Base-by-base conservation (phyloP, 306 rosid genomes). In the Senna tora region DNA sequence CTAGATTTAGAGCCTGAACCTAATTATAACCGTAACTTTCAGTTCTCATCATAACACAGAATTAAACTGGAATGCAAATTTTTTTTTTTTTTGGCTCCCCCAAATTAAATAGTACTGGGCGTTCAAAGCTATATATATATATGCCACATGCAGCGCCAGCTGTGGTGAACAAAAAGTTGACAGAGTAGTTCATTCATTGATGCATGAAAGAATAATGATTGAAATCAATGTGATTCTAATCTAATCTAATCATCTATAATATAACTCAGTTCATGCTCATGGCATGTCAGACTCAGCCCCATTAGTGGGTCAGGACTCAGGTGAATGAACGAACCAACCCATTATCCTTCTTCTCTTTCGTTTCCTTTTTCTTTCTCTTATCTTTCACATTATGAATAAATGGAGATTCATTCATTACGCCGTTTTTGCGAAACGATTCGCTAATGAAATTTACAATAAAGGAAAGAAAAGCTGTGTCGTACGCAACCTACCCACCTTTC, bases 1-100 rank as follows among this genome's bases (percentile, higher is more conserved):
- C n/a, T n/a, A n/a, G n/a, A n/a, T n/a, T n/a, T n/a, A 67, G 13
- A 28, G 47, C 21, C 39, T 83, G 84, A 25, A 83, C 82, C 59
- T 47, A 62, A 75, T n/a, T n/a, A n/a, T n/a, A n/a, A n/a, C n/a
- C n/a, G n/a, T n/a, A n/a, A n/a, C n/a, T n/a, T n/a, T n/a, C 15
- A 8, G 9, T 38, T 30, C 60, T 56, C 38, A 69, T 82, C 12
- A 6, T 22, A 42, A 17, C 25, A 32, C 0, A 12, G 3, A 43
- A 59, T 21, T 61, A 73, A 42, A 60, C 60, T 62, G 33, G 36
- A 69, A 57, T 17, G 28, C 14, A 74, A 4, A n/a, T n/a, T 38
- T 43, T 30, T 33, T n/a, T 30, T 1, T 3, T 4, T 21, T 33
- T 36, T 63, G 74, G 77, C 14, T n/a, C 32, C 65, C 63, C 62